Evolutionary conservation across 768 basidiomycete species (phyloP).

Genomic region (Podaxis carcinomalis): DNA sequence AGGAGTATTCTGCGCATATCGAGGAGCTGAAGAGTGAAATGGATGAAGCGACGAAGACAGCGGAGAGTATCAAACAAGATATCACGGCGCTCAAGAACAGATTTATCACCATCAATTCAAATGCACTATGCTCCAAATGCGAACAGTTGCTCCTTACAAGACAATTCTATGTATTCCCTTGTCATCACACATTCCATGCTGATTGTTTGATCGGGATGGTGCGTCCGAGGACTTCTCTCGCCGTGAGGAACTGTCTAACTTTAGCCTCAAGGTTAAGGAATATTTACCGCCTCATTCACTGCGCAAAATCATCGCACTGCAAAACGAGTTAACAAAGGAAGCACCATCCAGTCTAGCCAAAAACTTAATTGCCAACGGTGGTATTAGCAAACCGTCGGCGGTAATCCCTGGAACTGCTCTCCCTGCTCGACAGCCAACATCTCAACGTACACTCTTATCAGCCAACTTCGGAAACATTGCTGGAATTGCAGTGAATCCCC

Average conservation of each 20-base stretch:
- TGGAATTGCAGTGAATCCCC: conserved; percentile 30
- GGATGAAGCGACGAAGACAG: conserved; percentile 90
- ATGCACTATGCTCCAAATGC: conserved; percentile 85
- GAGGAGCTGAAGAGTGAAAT: conserved; percentile 88
- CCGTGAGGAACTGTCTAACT: conserved; percentile 3
- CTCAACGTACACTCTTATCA: conserved; percentile 68
- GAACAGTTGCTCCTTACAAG: conserved; percentile 70
- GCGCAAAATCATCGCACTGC: conserved; percentile 81
- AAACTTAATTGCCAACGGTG: conserved; percentile 25
- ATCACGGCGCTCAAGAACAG: conserved; percentile 81
- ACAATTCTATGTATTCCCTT: conserved; percentile 98
- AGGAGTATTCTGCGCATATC: conserved; percentile 91
- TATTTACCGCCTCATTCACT: conserved; percentile 79
- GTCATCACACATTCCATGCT: conserved; percentile 96
- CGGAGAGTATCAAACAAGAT: conserved; percentile 91
- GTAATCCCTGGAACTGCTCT: conserved; percentile 21
- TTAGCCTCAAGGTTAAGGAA: conserved; percentile 72
- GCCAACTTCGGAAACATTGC: conserved; percentile 57
- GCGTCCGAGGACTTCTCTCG: conserved; percentile 25
- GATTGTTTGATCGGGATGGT: conserved; percentile 96
- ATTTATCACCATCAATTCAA: conserved; percentile 87
- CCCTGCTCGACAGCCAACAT: conserved; percentile 37
- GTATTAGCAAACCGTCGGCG: conserved; percentile 26
- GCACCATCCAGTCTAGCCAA: conserved; percentile 15
- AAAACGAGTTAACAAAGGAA: conserved; percentile 75